phyloP scores from a whole-genome alignment of 108 stramenopile species.

The Pseudonitzschia delicatissima region DNA sequence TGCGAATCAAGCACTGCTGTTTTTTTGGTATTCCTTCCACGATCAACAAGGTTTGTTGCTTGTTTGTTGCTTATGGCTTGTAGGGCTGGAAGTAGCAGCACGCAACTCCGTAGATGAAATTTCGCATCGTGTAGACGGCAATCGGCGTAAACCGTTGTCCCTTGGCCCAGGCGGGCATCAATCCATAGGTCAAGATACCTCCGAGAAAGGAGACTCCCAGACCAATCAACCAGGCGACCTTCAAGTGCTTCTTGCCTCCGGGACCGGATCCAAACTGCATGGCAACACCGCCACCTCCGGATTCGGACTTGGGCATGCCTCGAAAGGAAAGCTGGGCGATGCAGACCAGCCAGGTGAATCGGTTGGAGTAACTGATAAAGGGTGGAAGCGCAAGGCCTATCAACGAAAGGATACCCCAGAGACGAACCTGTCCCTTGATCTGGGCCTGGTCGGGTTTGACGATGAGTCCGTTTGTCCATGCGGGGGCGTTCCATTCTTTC shows the following conservation, averaged over 20 bases:
- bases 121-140: slow-evolving; percentile 60
- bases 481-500: slow-evolving; percentile 34
- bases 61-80: slow-evolving; percentile 38
- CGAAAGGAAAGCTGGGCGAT: slow-evolving; percentile 78
- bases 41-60: no score
- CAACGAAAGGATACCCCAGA: slow-evolving; percentile 65
- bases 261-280: slow-evolving; percentile 30
- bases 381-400: slow-evolving; percentile 64
- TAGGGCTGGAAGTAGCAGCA: slow-evolving; percentile 53
- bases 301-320: slow-evolving; percentile 61
- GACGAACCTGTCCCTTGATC: slow-evolving; percentile 51
- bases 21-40: no score
- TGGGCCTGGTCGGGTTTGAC: slow-evolving; percentile 72
- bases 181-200: slow-evolving; percentile 29
- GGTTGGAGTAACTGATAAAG: slow-evolving; percentile 47
- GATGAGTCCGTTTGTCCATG: slow-evolving; percentile 58
- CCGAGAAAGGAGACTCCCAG: slow-evolving; percentile 27
- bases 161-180: slow-evolving; percentile 44
- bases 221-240: slow-evolving; percentile 50
- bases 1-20: no score
- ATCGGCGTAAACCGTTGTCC: slow-evolving; percentile 58
- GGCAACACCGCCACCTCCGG: slow-evolving; percentile 32
- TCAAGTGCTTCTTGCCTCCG: slow-evolving; percentile 35
- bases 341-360: slow-evolving; percentile 74
- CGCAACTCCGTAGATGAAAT: slow-evolving; percentile 36